Conservation (phyloP, 1,284 basidiomycete genomes). For the Leccinum laetum region DNA sequence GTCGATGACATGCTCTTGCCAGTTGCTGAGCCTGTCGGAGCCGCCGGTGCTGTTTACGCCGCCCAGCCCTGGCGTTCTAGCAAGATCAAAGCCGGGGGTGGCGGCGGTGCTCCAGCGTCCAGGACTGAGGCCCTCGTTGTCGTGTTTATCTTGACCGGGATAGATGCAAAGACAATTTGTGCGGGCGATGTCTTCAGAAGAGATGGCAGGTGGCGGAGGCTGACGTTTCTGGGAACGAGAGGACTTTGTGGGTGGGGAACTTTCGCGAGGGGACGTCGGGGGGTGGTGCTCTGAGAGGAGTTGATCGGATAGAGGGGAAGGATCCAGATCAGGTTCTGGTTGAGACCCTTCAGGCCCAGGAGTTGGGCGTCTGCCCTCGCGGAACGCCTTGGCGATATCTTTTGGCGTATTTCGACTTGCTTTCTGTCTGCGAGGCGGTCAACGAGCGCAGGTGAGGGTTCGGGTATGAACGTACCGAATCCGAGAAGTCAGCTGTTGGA, state of each 20-base stretch:
- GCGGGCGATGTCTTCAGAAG: constrained; percentile 31
- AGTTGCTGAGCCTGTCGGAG: constrained; percentile 20
- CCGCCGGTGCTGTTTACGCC: constrained; percentile 6
- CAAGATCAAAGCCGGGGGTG: constrained; percentile 50
- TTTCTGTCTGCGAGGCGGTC: constrained; percentile 50
- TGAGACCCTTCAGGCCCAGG: constrained; percentile 59
- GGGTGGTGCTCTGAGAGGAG: constrained; percentile 13
- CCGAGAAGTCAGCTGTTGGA: constrained; percentile 54
- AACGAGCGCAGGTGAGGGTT: neutral
- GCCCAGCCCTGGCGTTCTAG: constrained; percentile 9
- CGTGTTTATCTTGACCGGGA: constrained; percentile 20
- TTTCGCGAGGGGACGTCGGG: constrained; percentile 23
- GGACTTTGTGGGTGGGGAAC: constrained; percentile 17
- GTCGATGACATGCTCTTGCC: constrained; percentile 27
- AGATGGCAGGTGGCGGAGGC: constrained; percentile 30
- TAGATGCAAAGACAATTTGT: constrained; percentile 26
- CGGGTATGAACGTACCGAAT: constrained; percentile 37
- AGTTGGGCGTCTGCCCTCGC: constrained; percentile 78
- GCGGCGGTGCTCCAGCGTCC: constrained; percentile 64
- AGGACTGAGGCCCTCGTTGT: constrained; percentile 42
- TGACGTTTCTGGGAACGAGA: constrained; percentile 25
- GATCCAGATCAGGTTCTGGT: constrained; percentile 31
- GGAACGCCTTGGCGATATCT: constrained; percentile 85
- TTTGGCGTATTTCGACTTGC: constrained; percentile 87
- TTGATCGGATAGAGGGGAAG: constrained; percentile 22